Evolutionary conservation across 1,139 yeast genomes (phyloP).

Genomic region (Saccharomyces uvarum): DNA sequence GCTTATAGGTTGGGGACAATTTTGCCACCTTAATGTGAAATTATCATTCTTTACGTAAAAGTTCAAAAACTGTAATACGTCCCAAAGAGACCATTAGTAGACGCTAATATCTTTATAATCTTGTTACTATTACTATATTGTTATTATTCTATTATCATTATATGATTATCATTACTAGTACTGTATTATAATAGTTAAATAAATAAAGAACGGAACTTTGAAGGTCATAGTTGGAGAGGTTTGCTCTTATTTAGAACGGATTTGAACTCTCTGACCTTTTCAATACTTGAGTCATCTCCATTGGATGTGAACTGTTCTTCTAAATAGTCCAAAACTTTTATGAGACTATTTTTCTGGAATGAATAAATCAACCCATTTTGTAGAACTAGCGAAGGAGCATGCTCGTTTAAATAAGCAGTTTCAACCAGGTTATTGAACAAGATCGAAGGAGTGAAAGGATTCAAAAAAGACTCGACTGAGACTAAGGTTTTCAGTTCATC

Average conservation of each 20-base stretch:
- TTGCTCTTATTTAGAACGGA: constrained; percentile 3
- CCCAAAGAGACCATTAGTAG: too few species aligned
- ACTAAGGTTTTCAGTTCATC: constrained; percentile 20
- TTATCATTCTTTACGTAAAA: not conserved
- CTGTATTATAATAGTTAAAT: not conserved
- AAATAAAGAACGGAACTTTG: not conserved
- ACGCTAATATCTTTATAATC: not conserved
- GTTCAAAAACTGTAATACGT: not conserved
- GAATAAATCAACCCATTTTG: constrained; percentile 18
- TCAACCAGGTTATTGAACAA: constrained; percentile 30
- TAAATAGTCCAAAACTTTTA: constrained; percentile 13
- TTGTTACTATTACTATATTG: not conserved
- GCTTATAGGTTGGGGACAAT: not conserved
- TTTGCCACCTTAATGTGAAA: not conserved
- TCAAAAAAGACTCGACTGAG: constrained; percentile 19
- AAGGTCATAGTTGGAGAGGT: not conserved
- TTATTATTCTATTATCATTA: not conserved
- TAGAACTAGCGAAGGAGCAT: constrained; percentile 14
- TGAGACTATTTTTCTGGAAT: constrained; percentile 14
- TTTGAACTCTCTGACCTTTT: constrained; percentile 15
- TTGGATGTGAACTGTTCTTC: constrained; percentile 12
- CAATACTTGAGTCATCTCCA: constrained; percentile 12
- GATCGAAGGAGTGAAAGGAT: constrained; percentile 18
- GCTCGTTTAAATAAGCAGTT: constrained; percentile 22
- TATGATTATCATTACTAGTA: too few species aligned